Evolutionary conservation across 2,329 filamentous ascomycete species (phyloP).

Genomic region (Trichoderma arundinaceum): DNA sequence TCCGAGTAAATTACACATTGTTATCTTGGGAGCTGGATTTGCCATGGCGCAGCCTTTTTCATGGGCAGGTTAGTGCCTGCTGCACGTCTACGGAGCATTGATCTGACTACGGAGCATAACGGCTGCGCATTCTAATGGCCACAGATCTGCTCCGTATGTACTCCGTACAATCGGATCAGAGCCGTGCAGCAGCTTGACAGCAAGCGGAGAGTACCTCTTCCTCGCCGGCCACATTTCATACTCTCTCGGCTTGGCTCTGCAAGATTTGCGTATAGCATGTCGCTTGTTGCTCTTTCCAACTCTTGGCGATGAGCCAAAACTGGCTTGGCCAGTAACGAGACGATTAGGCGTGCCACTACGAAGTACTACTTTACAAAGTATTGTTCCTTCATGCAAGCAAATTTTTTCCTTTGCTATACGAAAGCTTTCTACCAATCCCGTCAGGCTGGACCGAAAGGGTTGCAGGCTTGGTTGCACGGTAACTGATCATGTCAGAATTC

Average conservation of each 20-base stretch:
- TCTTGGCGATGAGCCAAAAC: too few relatives aligned
- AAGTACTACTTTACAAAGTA: too few relatives aligned
- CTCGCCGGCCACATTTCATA: not conserved
- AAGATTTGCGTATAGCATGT: not conserved
- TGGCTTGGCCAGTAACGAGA: too few relatives aligned
- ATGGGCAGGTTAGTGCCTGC: slow-evolving; percentile 17
- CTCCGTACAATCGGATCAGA: slow-evolving; percentile 8
- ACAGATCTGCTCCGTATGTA: slow-evolving; percentile 5
- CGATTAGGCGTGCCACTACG: too few relatives aligned
- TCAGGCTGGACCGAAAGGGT: slow-evolving; percentile 18
- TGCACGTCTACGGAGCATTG: slow-evolving; percentile 22
- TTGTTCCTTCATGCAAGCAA: not conserved
- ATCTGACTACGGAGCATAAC: not conserved
- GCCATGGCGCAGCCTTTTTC: not conserved
- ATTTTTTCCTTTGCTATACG: not conserved
- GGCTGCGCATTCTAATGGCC: slow-evolving; percentile 5
- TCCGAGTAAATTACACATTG: not conserved
- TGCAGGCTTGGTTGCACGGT: slow-evolving; percentile 28
- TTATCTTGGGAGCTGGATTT: not conserved
- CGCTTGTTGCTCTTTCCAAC: not conserved
- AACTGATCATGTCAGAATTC: slow-evolving; percentile 24
- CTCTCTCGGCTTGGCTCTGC: not conserved
- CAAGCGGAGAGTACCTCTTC: not conserved
- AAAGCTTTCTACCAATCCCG: slow-evolving; percentile 19
- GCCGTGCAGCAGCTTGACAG: not conserved